phyloP scores from a whole-genome alignment of 1,284 basidiomycete genomes.

The Moesziomyces aphidis region DNA sequence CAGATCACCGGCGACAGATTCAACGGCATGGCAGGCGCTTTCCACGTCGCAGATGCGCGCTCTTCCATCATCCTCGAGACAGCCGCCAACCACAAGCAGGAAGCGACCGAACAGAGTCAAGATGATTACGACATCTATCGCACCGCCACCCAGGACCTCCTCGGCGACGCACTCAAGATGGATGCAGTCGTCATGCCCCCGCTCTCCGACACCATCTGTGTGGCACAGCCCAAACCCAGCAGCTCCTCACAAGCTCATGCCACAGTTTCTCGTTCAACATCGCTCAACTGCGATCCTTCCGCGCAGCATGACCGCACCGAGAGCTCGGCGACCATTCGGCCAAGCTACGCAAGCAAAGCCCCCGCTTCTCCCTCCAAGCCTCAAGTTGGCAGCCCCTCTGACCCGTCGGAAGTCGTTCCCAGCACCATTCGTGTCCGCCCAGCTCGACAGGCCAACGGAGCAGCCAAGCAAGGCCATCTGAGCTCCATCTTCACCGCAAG shows the following conservation, averaged over 20 bases:
- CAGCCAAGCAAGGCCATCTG: conserved; percentile 14
- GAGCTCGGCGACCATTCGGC: conserved; percentile 44
- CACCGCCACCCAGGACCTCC: conserved; percentile 25
- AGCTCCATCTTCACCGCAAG: conserved; percentile 45
- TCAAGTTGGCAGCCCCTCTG: background rate
- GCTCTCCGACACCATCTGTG: background rate
- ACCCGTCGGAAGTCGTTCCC: background rate
- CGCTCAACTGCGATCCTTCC: conserved; percentile 7
- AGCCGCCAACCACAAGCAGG: background rate
- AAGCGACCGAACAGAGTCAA: conserved; percentile 15
- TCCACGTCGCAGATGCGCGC: conserved; percentile 22
- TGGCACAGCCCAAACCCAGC: background rate
- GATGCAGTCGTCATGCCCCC: conserved; percentile 39
- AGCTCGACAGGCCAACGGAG: conserved; percentile 12
- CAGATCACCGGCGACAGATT: conserved; percentile 51
- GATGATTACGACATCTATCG: conserved; percentile 16
- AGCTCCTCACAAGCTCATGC: conserved; percentile 9
- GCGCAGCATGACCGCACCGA: conserved; percentile 37
- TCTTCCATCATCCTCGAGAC: conserved; percentile 16
- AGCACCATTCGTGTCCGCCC: conserved; percentile 19
- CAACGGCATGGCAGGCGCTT: conserved; percentile 30
- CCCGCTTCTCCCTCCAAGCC: background rate
- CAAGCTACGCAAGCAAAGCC: conserved; percentile 12
- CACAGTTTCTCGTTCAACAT: conserved; percentile 29
- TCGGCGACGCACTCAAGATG: conserved; percentile 48